Percentiles rank a stretch among this genome's conserved stretches.
Evolutionary conservation across 305 asterid species (phyloP).

Genomic region (Fraxinus nigra): DNA sequence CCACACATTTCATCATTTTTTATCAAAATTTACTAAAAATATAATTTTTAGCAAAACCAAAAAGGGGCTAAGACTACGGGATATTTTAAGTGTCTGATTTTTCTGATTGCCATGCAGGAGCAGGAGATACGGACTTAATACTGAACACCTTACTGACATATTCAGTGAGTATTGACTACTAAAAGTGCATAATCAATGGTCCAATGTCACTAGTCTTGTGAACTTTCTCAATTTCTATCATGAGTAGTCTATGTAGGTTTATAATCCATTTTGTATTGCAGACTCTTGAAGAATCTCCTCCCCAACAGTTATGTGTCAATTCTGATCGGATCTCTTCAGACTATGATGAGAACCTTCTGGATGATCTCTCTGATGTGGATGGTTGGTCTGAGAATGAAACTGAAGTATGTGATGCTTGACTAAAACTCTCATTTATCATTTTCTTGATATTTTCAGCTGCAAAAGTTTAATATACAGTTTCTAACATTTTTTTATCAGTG

Average conservation of each 20-base stretch:
- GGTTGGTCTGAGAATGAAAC: conserved; percentile 55
- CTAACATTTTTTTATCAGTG: not conserved
- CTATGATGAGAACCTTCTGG: conserved; percentile 38
- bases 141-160: conserved; percentile 65
- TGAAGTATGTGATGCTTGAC: conserved; percentile 33
- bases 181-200: not conserved
- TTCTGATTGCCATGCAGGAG: conserved; percentile 46
- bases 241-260: not conserved
- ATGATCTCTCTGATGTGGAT: conserved; percentile 46
- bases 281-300: conserved; percentile 65
- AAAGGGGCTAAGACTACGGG: not conserved
- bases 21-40: not conserved
- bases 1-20: too few species aligned
- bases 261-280: conserved; percentile 31
- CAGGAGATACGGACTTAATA: conserved; percentile 48
- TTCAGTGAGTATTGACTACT: conserved; percentile 41
- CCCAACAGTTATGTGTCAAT: conserved; percentile 31
- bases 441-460: conserved; percentile 12
- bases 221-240: not conserved
- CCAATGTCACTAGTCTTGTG: not conserved
- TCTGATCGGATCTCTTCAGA: conserved; percentile 56
- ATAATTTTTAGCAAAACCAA: not conserved
- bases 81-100: conserved; percentile 17
- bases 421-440: not conserved
- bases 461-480: conserved; percentile 10